Base-by-base conservation (phyloP, 192 early-diverging fungal genomes). In the Backusella australiensis region DNA sequence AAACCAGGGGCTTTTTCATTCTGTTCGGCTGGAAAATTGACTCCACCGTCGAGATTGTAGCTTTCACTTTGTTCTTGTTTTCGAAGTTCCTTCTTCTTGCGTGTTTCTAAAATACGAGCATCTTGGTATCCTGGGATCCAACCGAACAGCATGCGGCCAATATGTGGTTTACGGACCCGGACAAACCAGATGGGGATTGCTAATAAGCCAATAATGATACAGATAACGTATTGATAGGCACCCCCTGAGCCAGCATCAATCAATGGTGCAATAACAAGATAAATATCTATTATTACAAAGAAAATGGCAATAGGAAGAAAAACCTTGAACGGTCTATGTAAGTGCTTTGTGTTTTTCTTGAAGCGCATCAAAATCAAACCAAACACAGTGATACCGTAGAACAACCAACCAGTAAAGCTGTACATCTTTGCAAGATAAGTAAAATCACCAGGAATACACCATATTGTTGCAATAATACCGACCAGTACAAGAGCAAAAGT, bases 401-500 rank as follows among this genome's bases (percentile, higher is more conserved):
- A 89, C 46, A 89, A 72, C 93, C 93, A 94, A 3, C 89, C 86
- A 19, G 87, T 86, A 35, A 93, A 89, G 23, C 89, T 90, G 81
- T 91, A 94, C 76, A 94, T 90, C 67, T 87, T 94, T 35, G 92
- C 90, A 17, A 94, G 83, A 11, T 85, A 86, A 7, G 84, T 88
- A 69, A 93, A 67, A 77, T 85, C 17, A 7, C 93, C 93, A 8
- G 89, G 81, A 6, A 89, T 71, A 63, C 88, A 84, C 83, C 89
- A 89, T 14, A 91, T 75, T 6, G 81, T 85, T 0, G 88, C 84
- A 44, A 93, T 84, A 17, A 77, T 69, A 1, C 87, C 87, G 49
- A 93, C 91, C 17, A 91, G 49, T 15, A 90, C 73, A 21, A 92
- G 79, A 1, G 92, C 90, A 19, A 88, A 85, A 0, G 88, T 79